Base-by-base conservation (phyloP, 129 eudicot species). In the Flaveria brownii region DNA sequence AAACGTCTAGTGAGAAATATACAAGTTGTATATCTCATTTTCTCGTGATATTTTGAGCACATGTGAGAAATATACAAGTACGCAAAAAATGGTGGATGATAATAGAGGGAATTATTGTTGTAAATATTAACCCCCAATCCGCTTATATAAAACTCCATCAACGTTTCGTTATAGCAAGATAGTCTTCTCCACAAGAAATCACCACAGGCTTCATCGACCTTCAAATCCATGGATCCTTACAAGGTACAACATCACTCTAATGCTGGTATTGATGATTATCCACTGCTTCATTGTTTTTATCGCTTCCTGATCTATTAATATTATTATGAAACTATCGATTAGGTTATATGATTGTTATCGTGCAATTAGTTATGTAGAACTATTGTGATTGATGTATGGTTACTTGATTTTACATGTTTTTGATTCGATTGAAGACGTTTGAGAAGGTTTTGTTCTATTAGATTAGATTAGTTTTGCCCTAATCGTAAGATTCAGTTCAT, bases 191-290 rank as follows among this genome's bases (percentile, higher is more conserved):
- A 2, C 66, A 71, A 79, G 28, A 20, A 59, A 71, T 71, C 72
- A 49, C 69, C 51, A 43, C 70, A 42, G 59, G 12, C 47, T 68
- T 60, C 73, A 55, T 54, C 67, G 2, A 33, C 55, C 54, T 64
- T 65, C 78, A 51, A 9, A n/a, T 59, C 75, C 54, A 80, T 80
- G 84, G 84, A 80, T 80, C 84, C 84, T 67, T 80, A 80, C 84
- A 80, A 80, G 84, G 83, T 79, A 72, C 16, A 67, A 41, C 54
- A 63, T 18, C 65, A 25, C 72, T 64, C 49, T 62, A 45, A 47
- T 64, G 14, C 39, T 76, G 43, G 1, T 23, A 46, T 30, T 70
- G 8, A 46, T 18, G 30, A 54, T 60, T 11, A 59, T 70, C 26
- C 8, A 9, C 76, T 69, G 41, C 59, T 78, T n/a, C 43, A 41